A percentile compares a stretch with the other conserved stretches of the same genome.
phyloP scores from a whole-genome alignment of 768 basidiomycete species.

The Lactarius indigo region DNA sequence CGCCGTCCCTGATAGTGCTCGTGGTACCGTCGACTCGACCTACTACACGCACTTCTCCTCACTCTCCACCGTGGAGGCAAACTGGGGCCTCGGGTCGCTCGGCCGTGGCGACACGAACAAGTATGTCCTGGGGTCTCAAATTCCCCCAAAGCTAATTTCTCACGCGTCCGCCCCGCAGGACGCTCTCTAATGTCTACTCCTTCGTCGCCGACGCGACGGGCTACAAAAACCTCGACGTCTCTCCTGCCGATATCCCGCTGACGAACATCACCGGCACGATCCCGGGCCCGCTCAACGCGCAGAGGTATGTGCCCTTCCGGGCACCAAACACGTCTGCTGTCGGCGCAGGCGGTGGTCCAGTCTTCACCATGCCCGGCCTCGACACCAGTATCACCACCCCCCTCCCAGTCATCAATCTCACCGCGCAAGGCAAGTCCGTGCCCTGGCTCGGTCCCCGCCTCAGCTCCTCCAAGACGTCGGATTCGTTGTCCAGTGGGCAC shows the following conservation, averaged over 20 bases:
- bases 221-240: slow-evolving; percentile 40
- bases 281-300: slow-evolving; percentile 44
- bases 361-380: slow-evolving; percentile 30
- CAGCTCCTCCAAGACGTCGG: background rate
- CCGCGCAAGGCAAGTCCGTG: slow-evolving; percentile 30
- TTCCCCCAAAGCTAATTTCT: background rate
- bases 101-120: slow-evolving; percentile 56
- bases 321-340: slow-evolving; percentile 40
- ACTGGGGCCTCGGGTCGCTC: slow-evolving; percentile 59
- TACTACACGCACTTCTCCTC: slow-evolving; percentile 63
- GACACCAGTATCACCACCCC: slow-evolving; percentile 36
- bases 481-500: background rate
- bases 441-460: slow-evolving; percentile 17
- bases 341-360: slow-evolving; percentile 43
- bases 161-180: background rate
- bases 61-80: slow-evolving; percentile 53
- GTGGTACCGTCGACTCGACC: slow-evolving; percentile 45
- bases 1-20: slow-evolving; percentile 41
- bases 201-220: slow-evolving; percentile 46
- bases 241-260: slow-evolving; percentile 30
- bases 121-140: slow-evolving; percentile 25
- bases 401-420: slow-evolving; percentile 39
- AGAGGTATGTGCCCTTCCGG: slow-evolving; percentile 36
- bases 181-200: slow-evolving; percentile 36
- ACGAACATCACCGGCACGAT: slow-evolving; percentile 41